These are phyloP conservation scores for Rhizopus microsporus DNA, from an alignment of 371 early-diverging fungal genomes.

Conservation along the genomic window DNA sequence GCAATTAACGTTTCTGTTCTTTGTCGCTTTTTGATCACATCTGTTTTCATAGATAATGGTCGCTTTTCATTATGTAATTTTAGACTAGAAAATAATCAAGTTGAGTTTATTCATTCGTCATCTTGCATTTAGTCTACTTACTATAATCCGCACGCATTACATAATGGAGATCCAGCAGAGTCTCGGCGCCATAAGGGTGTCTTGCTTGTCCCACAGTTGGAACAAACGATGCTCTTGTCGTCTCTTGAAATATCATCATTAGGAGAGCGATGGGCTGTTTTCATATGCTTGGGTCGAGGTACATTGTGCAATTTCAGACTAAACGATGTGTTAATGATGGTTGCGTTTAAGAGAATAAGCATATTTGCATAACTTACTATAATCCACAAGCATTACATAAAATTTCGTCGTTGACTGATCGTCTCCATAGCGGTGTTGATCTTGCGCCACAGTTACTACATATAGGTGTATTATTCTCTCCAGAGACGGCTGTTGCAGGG, in stretches of 20 bases:
- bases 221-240: slow-evolving; percentile 54
- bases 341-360: background rate
- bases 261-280: slow-evolving; percentile 4
- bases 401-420: slow-evolving; percentile 78
- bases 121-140: slow-evolving; percentile 37
- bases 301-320: slow-evolving; percentile 73
- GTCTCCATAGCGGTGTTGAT: slow-evolving; percentile 94
- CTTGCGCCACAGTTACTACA: slow-evolving; percentile 91
- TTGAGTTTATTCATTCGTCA: background rate
- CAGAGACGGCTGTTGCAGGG: background rate
- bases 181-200: slow-evolving; percentile 98
- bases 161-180: slow-evolving; percentile 77
- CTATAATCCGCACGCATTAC: slow-evolving; percentile 98
- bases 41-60: slow-evolving; percentile 78
- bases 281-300: slow-evolving; percentile 60
- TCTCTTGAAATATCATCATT: background rate
- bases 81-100: background rate
- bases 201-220: slow-evolving; percentile 84
- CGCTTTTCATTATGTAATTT: slow-evolving; percentile 80
- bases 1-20: slow-evolving; percentile 56
- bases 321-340: background rate
- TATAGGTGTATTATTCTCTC: slow-evolving; percentile 18
- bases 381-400: slow-evolving; percentile 98
- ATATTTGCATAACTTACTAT: slow-evolving; percentile 56
- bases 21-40: slow-evolving; percentile 82